phyloP scores from a whole-genome alignment of 1,284 basidiomycete genomes.

The Tausonia pullulans region DNA sequence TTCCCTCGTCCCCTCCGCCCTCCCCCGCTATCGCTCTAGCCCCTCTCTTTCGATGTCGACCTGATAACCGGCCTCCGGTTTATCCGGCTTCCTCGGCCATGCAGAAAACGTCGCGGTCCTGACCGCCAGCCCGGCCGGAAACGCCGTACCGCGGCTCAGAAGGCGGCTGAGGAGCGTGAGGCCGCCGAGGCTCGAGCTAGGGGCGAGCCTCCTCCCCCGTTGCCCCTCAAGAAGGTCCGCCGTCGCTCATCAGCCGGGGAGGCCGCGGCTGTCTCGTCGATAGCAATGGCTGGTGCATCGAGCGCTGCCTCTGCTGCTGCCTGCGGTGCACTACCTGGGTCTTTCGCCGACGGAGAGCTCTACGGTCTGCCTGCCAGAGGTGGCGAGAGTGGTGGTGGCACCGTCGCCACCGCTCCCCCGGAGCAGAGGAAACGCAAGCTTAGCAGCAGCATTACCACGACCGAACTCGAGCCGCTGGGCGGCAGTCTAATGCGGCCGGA shows the following conservation, averaged over 20 bases:
- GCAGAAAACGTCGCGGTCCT: slow-evolving; percentile 8
- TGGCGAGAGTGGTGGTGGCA: too few species aligned
- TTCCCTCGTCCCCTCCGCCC: neutral
- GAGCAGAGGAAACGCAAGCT: too few species aligned
- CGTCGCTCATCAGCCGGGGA: neutral
- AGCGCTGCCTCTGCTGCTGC: neutral
- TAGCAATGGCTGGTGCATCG: neutral
- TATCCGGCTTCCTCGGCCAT: neutral
- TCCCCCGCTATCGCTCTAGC: too few species aligned
- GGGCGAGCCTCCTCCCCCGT: neutral
- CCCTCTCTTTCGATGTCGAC: neutral
- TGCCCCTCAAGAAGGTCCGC: neutral
- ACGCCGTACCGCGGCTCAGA: slow-evolving; percentile 10
- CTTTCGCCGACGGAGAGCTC: too few species aligned
- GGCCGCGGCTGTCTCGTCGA: neutral
- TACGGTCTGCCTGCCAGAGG: too few species aligned
- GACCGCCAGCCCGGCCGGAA: slow-evolving; percentile 13
- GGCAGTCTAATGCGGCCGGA: too few species aligned
- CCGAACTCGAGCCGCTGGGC: too few species aligned
- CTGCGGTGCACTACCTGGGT: too few species aligned
- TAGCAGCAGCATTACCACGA: too few species aligned
- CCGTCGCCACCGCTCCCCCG: too few species aligned
- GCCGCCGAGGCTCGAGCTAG: neutral
- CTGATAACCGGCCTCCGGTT: neutral
- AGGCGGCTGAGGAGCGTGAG: neutral